Conservation (phyloP, 2,329 filamentous ascomycete genomes). For the Calonectria honghensis region DNA sequence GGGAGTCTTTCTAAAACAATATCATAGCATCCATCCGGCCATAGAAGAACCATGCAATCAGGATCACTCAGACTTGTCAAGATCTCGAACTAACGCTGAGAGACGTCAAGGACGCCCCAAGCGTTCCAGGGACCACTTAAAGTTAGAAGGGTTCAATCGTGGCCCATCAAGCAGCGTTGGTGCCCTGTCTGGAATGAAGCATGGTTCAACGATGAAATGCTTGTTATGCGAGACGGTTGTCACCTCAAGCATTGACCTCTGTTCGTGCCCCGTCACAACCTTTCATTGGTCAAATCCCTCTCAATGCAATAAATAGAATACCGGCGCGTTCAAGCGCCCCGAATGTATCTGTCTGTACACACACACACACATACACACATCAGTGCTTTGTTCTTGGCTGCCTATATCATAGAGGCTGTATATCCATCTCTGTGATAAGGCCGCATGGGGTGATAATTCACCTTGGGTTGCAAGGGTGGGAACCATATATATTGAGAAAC, state of each 20-base stretch:
- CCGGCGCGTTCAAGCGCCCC: not conserved
- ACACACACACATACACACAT: too few relatives aligned
- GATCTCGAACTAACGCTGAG: not conserved
- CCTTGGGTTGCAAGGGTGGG: not conserved
- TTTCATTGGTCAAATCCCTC: not conserved
- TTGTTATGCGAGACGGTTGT: not conserved
- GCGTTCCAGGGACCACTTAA: not conserved
- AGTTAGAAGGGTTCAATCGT: not conserved
- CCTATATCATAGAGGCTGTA: not conserved
- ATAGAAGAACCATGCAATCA: not conserved
- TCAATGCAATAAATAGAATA: not conserved
- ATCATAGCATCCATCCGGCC: not conserved
- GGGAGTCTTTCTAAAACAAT: not conserved
- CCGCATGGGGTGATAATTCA: not conserved
- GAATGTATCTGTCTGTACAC: not conserved
- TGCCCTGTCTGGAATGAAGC: not conserved
- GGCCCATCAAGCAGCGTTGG: not conserved
- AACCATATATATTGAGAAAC: not conserved
- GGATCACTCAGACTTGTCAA: not conserved
- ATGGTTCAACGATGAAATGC: not conserved
- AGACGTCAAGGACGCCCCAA: not conserved
- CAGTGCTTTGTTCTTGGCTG: not conserved
- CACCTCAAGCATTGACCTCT: not conserved
- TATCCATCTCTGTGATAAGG: not conserved
- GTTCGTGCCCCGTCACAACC: not conserved